Percentiles rank a stretch among this genome's conserved stretches.
phyloP scores from a whole-genome alignment of 805 yeast species.

The Sungouiozyma intestinalis region DNA sequence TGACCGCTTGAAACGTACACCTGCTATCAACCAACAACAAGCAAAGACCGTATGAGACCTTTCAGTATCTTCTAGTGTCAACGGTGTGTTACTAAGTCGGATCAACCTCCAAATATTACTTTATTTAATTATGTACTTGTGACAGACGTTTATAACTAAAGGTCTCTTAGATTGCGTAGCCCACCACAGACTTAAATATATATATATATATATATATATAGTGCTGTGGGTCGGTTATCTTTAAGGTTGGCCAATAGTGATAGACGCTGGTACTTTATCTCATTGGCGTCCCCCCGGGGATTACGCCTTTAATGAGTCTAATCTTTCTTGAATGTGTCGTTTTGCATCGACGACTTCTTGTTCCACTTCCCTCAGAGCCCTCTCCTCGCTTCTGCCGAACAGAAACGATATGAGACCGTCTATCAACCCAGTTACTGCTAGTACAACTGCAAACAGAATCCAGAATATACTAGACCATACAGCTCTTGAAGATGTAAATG shows the following conservation, averaged over 20 bases:
- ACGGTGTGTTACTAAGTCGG: too few species aligned
- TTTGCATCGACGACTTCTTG: constrained; percentile 45
- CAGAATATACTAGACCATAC: constrained; percentile 63
- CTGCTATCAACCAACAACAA: too few species aligned
- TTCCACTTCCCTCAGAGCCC: constrained; percentile 69
- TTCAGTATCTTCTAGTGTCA: too few species aligned
- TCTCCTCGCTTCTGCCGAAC: constrained; percentile 69
- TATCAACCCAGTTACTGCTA: constrained; percentile 56
- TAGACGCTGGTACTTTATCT: too few species aligned
- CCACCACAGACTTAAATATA: neutral
- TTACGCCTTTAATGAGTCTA: neutral
- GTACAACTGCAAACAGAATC: constrained; percentile 41
- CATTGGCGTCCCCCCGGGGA: neutral
- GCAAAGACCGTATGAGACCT: too few species aligned
- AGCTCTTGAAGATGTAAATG: constrained; percentile 46
- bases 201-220: neutral
- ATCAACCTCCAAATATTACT: neutral
- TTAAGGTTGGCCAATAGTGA: too few species aligned
- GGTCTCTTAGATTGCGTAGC: too few species aligned
- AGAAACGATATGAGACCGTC: constrained; percentile 71
- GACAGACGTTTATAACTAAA: too few species aligned
- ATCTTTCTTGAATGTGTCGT: constrained; percentile 4
- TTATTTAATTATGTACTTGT: neutral
- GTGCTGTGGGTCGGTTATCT: too few species aligned
- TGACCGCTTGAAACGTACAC: too few species aligned